Evolutionary conservation across 176 grass and related monocot species (phyloP).

Genomic region (barley (Hordeum vulgare)): MorexV3_pseudomolecules_assembly NC_058522.1:514621761-514622260

Average conservation of each 20-base stretch:
- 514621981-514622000: conserved; percentile 69
- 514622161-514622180: conserved; percentile 74
- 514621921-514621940: conserved; percentile 3
- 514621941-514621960: conserved; percentile 43
- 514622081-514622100: conserved; percentile 72
- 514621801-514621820: conserved; percentile 44
- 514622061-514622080: conserved; percentile 76
- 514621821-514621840: conserved; percentile 62
- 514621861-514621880: neutral
- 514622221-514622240: conserved; percentile 58
- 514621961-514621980: conserved; percentile 65
- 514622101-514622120: conserved; percentile 61
- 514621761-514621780: conserved; percentile 30
- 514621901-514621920: neutral
- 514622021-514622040: conserved; percentile 76
- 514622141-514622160: conserved; percentile 70
- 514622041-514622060: conserved; percentile 63
- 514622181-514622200: conserved; percentile 53
- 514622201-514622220: conserved; percentile 54
- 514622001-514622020: conserved; percentile 69
- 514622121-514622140: conserved; percentile 67
- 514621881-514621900: conserved; percentile 8
- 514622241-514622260: conserved; percentile 67
- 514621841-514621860: conserved; percentile 38
- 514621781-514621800: conserved; percentile 43